phyloP scores from a whole-genome alignment of 805 yeast species.

The Ogataea pini region DNA sequence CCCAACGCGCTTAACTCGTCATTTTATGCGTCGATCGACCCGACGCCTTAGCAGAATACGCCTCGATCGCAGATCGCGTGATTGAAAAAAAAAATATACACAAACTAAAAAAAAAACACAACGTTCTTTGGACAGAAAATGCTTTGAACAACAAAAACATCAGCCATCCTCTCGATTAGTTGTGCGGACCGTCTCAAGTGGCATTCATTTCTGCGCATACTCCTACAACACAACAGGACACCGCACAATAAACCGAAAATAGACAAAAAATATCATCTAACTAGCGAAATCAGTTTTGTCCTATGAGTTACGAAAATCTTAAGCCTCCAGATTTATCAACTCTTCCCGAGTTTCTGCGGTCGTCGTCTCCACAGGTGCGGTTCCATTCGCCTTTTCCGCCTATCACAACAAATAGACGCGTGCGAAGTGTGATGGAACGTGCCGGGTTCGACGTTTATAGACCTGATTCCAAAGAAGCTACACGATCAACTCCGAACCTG shows the following conservation, averaged over 20 bases:
- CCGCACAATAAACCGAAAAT: slow-evolving; percentile 4
- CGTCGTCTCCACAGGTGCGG: slow-evolving; percentile 34
- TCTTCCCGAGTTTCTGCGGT: slow-evolving; percentile 36
- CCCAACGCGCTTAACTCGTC: no score
- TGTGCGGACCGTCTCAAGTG: neutral
- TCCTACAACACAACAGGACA: neutral
- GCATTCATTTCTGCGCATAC: neutral
- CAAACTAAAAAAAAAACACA: neutral
- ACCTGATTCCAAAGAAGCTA: slow-evolving; percentile 23
- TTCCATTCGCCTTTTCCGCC: slow-evolving; percentile 69
- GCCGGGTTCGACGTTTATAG: slow-evolving; percentile 74
- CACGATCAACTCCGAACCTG: slow-evolving; percentile 17
- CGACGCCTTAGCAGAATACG: slow-evolving; percentile 4
- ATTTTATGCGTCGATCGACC: slow-evolving; percentile 1
- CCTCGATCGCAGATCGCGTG: slow-evolving; percentile 2
- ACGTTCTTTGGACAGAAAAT: neutral
- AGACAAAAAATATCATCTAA: no score
- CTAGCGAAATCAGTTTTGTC: no score
- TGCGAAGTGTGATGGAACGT: slow-evolving; percentile 72
- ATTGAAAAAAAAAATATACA: neutral
- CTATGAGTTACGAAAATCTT: slow-evolving; percentile 18
- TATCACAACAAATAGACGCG: slow-evolving; percentile 58
- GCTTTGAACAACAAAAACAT: neutral
- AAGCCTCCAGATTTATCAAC: slow-evolving; percentile 28
- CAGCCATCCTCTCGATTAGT: neutral